phyloP scores from a whole-genome alignment of 164 flowering plant species.

The Nymphaea thermarum region DNA sequence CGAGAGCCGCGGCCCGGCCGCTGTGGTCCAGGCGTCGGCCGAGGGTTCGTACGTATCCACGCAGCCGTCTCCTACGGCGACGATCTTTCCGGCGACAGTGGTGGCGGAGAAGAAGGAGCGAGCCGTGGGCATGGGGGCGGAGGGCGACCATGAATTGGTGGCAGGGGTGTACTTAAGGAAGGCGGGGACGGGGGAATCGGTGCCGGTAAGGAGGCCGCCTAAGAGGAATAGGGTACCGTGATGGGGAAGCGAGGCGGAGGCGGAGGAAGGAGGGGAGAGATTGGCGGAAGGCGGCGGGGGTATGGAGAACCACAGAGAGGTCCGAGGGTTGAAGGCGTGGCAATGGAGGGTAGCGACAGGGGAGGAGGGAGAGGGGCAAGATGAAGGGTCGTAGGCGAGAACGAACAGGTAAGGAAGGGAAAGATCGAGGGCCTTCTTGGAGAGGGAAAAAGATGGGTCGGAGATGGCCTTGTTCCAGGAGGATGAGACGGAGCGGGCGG shows the following conservation, averaged over 20 bases:
- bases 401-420: constrained; percentile 34
- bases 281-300: constrained; percentile 34
- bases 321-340: constrained; percentile 42
- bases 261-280: constrained; percentile 20
- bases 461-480: constrained; percentile 35
- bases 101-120: constrained; percentile 32
- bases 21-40: constrained; percentile 21
- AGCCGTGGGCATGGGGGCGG: constrained; percentile 21
- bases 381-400: constrained; percentile 21
- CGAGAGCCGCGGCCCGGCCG: constrained; percentile 18
- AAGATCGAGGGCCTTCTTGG: constrained; percentile 16
- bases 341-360: constrained; percentile 33
- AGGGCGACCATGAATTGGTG: constrained; percentile 28
- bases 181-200: constrained; percentile 11
- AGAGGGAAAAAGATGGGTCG: constrained; percentile 16
- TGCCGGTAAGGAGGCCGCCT: constrained; percentile 34
- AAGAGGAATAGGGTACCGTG: constrained; percentile 28
- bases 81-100: constrained; percentile 21
- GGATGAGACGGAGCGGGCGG: constrained; percentile 29
- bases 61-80: constrained; percentile 27
- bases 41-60: constrained; percentile 30
- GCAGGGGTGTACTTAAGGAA: constrained; percentile 17
- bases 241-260: constrained; percentile 27
- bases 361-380: background rate
- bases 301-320: constrained; percentile 33